Evolutionary conservation across 495 filamentous ascomycete species (phyloP).

Genomic region (Neurospora sp.): DNA sequence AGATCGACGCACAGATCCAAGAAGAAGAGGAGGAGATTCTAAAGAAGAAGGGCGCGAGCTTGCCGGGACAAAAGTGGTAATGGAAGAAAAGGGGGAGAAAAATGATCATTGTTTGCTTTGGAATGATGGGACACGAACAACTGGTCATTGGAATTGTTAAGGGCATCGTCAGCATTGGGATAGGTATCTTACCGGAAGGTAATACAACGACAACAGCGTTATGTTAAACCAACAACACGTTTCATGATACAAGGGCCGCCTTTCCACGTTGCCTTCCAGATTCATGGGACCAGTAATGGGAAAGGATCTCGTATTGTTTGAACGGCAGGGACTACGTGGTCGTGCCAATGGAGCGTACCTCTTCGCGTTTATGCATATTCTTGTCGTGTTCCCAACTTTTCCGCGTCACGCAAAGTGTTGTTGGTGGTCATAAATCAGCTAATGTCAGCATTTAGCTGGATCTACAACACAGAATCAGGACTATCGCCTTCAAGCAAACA

Average conservation of each 20-base stretch:
- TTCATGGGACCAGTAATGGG: background rate
- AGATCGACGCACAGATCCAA: conserved; percentile 60
- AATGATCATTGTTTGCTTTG: background rate
- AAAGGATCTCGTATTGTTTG: background rate
- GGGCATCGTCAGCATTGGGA: background rate
- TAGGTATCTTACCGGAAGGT: background rate
- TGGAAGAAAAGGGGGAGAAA: background rate
- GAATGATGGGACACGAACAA: background rate
- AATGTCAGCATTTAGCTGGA: background rate
- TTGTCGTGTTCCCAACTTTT: background rate
- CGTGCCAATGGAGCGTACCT: background rate
- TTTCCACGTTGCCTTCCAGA: background rate
- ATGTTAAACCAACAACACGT: background rate
- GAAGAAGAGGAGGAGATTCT: conserved; percentile 58
- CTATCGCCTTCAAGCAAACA: background rate
- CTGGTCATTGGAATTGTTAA: background rate
- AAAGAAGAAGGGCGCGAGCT: conserved; percentile 45
- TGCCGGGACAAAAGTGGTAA: conserved; percentile 11
- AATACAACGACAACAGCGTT: background rate
- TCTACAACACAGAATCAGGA: background rate
- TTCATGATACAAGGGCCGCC: background rate
- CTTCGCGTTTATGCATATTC: background rate
- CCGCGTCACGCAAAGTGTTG: background rate
- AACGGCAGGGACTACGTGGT: background rate
- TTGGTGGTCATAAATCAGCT: background rate